Conservation (phyloP, 2,329 filamentous ascomycete genomes). For the Rutstroemia sp. region DNA sequence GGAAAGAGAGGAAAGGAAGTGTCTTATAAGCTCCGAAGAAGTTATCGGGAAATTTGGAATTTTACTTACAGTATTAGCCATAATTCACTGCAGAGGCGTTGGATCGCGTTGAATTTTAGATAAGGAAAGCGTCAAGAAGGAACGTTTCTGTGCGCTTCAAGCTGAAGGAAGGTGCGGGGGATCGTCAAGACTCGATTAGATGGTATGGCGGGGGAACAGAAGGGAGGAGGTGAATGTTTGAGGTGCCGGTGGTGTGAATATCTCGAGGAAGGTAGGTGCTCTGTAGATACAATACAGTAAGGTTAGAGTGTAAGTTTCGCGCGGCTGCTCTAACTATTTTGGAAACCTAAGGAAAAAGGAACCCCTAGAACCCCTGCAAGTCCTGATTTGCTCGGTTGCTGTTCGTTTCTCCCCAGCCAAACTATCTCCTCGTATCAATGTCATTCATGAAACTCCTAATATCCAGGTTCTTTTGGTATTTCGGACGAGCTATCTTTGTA, state of each 20-base stretch:
- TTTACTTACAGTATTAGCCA: conserved; percentile 10
- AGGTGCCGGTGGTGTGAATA: not conserved
- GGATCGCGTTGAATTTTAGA: not conserved
- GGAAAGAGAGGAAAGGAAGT: not conserved
- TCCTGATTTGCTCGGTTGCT: not conserved
- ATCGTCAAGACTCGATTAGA: not conserved
- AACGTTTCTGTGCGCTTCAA: conserved; percentile 2
- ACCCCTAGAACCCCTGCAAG: no score
- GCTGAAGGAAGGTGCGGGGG: not conserved
- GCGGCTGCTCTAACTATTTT: not conserved
- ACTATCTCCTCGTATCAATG: no score
- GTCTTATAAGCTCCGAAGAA: not conserved
- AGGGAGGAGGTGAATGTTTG: not conserved
- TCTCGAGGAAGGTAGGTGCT: not conserved
- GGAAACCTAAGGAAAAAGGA: not conserved
- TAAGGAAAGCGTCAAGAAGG: conserved; percentile 5
- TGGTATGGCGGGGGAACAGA: not conserved
- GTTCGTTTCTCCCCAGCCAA: not conserved
- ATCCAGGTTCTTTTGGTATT: no score
- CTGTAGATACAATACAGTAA: not conserved
- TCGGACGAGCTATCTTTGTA: no score
- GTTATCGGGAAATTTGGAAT: not conserved
- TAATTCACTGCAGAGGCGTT: conserved; percentile 4
- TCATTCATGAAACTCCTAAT: no score
- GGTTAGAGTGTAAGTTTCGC: not conserved